These are phyloP conservation scores for Amoeboaphelidium protococcarum DNA, from an alignment of 371 early-diverging fungal species.

Conservation along the genomic window DNA sequence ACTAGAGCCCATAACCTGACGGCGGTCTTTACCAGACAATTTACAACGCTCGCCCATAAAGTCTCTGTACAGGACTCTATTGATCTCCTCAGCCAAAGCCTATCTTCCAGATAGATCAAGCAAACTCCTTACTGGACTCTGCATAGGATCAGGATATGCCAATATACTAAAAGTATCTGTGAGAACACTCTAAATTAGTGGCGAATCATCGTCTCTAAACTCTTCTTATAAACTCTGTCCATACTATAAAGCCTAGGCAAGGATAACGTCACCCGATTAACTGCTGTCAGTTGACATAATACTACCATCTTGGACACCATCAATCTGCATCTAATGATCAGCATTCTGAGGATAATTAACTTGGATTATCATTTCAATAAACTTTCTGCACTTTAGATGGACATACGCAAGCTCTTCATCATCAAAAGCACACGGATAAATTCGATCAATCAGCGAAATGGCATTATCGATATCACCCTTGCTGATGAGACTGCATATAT, in stretches of 20 bases:
- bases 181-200: slow-evolving; percentile 14
- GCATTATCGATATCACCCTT: slow-evolving; percentile 41
- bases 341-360: no score
- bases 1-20: no score
- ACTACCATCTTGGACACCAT: not conserved
- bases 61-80: no score
- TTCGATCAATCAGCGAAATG: slow-evolving; percentile 21
- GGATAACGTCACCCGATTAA: not conserved
- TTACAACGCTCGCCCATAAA: no score
- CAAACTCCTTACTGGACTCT: no score
- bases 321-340: slow-evolving; percentile 5
- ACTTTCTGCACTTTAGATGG: slow-evolving; percentile 46
- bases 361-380: slow-evolving; percentile 59
- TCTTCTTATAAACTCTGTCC: slow-evolving; percentile 38
- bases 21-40: no score
- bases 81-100: no score
- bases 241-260: slow-evolving; percentile 26
- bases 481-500: slow-evolving; percentile 28
- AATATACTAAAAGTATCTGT: no score
- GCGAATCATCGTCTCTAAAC: slow-evolving; percentile 25
- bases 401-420: slow-evolving; percentile 30
- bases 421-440: slow-evolving; percentile 30
- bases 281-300: no score
- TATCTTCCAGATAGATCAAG: no score
- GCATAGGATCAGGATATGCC: slow-evolving; percentile 43